These are phyloP conservation scores for Fusarium humuli DNA, from an alignment of 2,329 filamentous ascomycete genomes.

Conservation along the genomic window DNA sequence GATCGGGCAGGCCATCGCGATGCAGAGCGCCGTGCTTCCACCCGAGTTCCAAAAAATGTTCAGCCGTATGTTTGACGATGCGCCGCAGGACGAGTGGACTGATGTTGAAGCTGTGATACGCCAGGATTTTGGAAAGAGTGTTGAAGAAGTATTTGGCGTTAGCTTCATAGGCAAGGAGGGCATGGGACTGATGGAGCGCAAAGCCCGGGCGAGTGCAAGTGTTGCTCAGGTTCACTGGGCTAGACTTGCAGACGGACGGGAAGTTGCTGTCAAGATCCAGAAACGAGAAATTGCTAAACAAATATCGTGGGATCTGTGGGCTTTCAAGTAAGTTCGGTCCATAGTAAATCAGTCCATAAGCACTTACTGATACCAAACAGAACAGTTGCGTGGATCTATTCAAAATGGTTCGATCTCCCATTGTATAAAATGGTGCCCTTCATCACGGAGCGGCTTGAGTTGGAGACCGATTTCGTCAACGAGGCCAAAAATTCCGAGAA, in stretches of 20 bases:
- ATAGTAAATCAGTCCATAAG: background rate
- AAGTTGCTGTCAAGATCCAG: constrained; percentile 96
- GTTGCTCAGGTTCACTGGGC: constrained; percentile 99
- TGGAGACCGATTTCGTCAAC: constrained; percentile 95
- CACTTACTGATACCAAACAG: constrained; percentile 54
- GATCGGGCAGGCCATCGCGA: constrained; percentile 97
- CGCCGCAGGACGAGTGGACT: constrained; percentile 89
- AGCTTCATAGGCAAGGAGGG: constrained; percentile 80
- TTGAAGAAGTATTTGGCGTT: constrained; percentile 92
- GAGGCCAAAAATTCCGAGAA: constrained; percentile 89
- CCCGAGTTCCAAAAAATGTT: constrained; percentile 98
- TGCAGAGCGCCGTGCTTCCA: constrained; percentile 95
- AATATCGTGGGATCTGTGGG: constrained; percentile 94
- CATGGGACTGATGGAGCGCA: constrained; percentile 71
- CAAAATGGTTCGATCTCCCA: constrained; percentile 91
- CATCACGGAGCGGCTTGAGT: constrained; percentile 88
- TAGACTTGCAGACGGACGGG: constrained; percentile 82
- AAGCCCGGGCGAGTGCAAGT: constrained; percentile 80
- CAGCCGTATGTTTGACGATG: constrained; percentile 95
- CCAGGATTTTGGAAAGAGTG: constrained; percentile 87
- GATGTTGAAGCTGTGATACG: constrained; percentile 87
- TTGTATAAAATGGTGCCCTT: constrained; percentile 92
- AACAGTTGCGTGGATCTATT: constrained; percentile 84
- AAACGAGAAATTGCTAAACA: constrained; percentile 93
- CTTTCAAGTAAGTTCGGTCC: constrained; percentile 77